A percentile compares a stretch with the other conserved stretches of the same genome.
phyloP scores from a whole-genome alignment of 257 asterid genomes.

The Salvia splendens region DNA sequence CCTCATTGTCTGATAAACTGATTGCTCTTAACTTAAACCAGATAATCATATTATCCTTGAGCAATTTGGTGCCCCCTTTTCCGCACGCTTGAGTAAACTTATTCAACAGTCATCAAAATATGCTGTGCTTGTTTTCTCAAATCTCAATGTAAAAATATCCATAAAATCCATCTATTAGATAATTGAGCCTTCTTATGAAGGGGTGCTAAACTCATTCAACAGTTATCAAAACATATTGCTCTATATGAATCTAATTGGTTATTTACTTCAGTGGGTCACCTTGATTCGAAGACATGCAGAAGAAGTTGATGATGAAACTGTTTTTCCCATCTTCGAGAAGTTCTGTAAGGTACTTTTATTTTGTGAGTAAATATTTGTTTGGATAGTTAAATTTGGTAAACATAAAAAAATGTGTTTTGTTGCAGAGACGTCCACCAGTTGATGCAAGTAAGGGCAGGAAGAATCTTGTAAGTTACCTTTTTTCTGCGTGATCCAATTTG shows the following conservation, averaged over 20 bases:
- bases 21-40: background rate
- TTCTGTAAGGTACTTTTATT: constrained; percentile 69
- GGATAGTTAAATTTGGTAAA: constrained; percentile 1
- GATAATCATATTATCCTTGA: constrained; percentile 10
- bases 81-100: constrained; percentile 1
- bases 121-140: too few relatives aligned
- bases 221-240: constrained; percentile 6
- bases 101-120: background rate
- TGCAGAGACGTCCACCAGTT: constrained; percentile 81
- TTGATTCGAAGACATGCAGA: constrained; percentile 79
- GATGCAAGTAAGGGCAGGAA: constrained; percentile 60
- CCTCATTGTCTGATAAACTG: constrained; percentile 10
- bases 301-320: constrained; percentile 67
- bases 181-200: background rate
- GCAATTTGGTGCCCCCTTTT: background rate
- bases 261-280: constrained; percentile 81
- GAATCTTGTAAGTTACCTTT: constrained; percentile 64
- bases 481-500: constrained; percentile 20
- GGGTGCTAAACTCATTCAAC: constrained; percentile 2
- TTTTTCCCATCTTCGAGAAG: constrained; percentile 67
- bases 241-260: constrained; percentile 22
- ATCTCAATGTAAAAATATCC: constrained; percentile 8
- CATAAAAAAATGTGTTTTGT: constrained; percentile 22
- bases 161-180: constrained; percentile 2
- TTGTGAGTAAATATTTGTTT: background rate